These are phyloP conservation scores for Malus fusca DNA, from an alignment of 306 rosid genomes.

Conservation along the genomic window DNA sequence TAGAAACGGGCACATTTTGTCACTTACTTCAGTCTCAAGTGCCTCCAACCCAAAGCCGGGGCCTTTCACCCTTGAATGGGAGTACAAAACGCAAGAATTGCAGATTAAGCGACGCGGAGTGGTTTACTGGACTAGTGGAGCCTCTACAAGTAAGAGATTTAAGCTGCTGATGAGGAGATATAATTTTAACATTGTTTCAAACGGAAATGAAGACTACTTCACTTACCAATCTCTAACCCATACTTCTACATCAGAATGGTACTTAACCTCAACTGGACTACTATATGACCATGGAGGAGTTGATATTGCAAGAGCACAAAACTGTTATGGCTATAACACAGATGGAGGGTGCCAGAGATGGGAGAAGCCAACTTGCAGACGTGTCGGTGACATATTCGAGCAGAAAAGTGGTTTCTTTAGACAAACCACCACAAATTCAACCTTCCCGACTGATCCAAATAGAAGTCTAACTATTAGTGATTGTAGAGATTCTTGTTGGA, in stretches of 20 bases:
- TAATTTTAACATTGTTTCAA: background rate
- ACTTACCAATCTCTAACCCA: background rate
- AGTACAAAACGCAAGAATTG: background rate
- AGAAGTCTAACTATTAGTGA: background rate
- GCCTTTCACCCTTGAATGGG: conserved; percentile 1
- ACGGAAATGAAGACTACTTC: background rate
- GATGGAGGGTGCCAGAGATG: background rate
- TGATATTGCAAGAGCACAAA: background rate
- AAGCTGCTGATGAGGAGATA: background rate
- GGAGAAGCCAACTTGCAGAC: background rate
- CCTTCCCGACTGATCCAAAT: background rate
- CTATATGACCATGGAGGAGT: background rate
- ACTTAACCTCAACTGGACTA: background rate
- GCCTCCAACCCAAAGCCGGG: background rate
- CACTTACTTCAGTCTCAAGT: conserved; percentile 18
- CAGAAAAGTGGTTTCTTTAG: background rate
- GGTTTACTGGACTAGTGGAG: background rate
- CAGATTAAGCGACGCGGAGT: background rate
- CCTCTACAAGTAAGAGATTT: background rate
- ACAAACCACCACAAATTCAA: background rate
- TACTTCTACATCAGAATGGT: background rate
- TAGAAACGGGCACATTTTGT: conserved; percentile 23
- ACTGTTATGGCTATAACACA: background rate
- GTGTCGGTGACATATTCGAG: background rate
- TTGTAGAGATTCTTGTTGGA: background rate